Conservation (phyloP, 192 early-diverging fungal species). For the Coemansia sp. region DNA sequence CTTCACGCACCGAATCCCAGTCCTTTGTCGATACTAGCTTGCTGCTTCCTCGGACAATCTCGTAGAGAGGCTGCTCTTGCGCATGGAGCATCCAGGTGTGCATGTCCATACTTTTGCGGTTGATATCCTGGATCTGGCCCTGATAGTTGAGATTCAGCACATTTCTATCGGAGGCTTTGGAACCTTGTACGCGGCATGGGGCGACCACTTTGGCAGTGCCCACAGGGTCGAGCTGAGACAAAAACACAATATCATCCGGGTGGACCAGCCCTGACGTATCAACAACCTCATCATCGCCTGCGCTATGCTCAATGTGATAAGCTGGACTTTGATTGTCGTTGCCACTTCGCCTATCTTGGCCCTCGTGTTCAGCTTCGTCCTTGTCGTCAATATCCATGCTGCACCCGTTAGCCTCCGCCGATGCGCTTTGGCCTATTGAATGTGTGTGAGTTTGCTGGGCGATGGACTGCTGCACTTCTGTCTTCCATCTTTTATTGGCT, state of each 20-base stretch:
- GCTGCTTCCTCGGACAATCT: conserved; percentile 14
- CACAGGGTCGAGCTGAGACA: conserved; percentile 29
- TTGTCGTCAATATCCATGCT: no score
- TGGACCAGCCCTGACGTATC: conserved; percentile 16
- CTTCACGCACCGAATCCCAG: conserved; percentile 49
- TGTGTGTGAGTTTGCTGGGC: no score
- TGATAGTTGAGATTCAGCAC: conserved; percentile 17
- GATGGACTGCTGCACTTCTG: neutral
- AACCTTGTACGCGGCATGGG: conserved; percentile 5
- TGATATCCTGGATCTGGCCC: conserved; percentile 31
- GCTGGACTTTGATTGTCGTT: no score
- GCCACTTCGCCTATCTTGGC: no score
- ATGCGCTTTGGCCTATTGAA: no score
- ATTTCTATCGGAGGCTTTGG: conserved; percentile 17
- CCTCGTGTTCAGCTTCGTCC: no score
- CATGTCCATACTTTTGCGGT: conserved; percentile 32
- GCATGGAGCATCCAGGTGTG: conserved; percentile 39
- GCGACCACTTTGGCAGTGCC: conserved; percentile 17
- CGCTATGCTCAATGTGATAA: no score
- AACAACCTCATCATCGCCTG: neutral
- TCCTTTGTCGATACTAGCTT: conserved; percentile 39
- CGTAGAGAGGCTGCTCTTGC: conserved; percentile 43
- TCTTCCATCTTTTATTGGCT: conserved; percentile 12
- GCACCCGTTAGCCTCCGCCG: no score
- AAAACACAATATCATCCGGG: conserved; percentile 34